Conservation (phyloP, 2,329 filamentous ascomycete species). For the Drechslerella dactyloides region DNA sequence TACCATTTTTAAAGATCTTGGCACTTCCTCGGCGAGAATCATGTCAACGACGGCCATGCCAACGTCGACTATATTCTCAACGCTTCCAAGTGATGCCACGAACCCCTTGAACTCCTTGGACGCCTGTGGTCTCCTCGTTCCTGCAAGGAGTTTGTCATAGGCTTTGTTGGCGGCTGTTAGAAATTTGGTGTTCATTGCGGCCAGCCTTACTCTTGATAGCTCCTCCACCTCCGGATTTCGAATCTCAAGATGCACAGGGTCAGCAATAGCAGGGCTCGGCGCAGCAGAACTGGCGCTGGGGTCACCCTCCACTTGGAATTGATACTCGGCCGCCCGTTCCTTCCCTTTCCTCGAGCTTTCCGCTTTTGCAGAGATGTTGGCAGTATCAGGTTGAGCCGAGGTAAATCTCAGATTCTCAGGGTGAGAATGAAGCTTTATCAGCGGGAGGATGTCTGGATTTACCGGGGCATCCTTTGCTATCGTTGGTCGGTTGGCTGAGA, state of each 20-base stretch:
- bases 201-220: conserved; percentile 25
- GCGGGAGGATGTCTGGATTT: too few relatives aligned
- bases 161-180: conserved; percentile 34
- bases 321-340: conserved; percentile 29
- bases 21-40: conserved; percentile 41
- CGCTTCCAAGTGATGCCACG: conserved; percentile 33
- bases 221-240: conserved; percentile 26
- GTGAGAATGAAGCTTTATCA: too few relatives aligned
- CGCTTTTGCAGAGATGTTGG: too few relatives aligned
- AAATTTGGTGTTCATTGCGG: conserved; percentile 36
- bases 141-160: conserved; percentile 36
- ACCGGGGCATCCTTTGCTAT: too few relatives aligned
- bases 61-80: conserved; percentile 37
- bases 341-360: conserved; percentile 37
- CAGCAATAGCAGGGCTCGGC: conserved; percentile 14
- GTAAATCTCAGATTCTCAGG: too few relatives aligned
- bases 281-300: background rate
- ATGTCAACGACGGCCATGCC: conserved; percentile 35
- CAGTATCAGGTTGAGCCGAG: too few relatives aligned
- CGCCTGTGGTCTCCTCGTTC: conserved; percentile 20
- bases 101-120: conserved; percentile 47
- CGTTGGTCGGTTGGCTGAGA: too few relatives aligned
- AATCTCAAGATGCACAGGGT: conserved; percentile 13
- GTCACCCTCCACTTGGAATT: background rate
- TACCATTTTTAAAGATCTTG: conserved; percentile 35